Base-by-base conservation (phyloP, 176 grass and related monocot genomes). In the Metroxylon sagu region DNA sequence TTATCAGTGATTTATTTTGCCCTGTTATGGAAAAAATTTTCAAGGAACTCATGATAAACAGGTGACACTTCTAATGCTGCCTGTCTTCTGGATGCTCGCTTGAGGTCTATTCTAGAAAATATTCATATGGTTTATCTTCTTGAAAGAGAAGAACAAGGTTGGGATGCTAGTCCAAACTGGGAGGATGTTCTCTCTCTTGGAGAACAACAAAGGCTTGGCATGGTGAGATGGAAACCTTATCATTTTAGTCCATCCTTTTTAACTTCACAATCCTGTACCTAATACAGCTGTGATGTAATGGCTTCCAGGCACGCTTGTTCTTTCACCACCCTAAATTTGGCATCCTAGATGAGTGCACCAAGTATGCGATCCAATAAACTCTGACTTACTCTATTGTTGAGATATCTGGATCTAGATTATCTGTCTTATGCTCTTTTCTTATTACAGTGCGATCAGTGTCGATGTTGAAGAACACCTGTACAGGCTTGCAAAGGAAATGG, bases 381-480 rank as follows among this genome's bases (percentile, higher is more conserved):
- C 10, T 43, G 35, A 12, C 8, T 43, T 12, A 43, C 35, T 14
- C 35, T 43, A 10, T 43, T 43, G 8, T 43, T 43, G 35, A 43
- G 8, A 43, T 7, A 43, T 43, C 35, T 43, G 35, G 35, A 35
- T 43, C 12, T 12, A 26, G 59, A 63, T 52, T 66, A 49, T 15
- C 30, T 29, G 71, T 29, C 72, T 75, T 71, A 81, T 52, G 18
- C 3, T 3, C 12, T 43, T 0, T 14, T 61, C 64, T 66, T 57
- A 55, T 82, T 71, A 61, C 73, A 97, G 93, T 65, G 93, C 93
- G 4, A 97, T 84, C 0, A 97, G 93, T 63, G 93, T 97, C 29
- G 93, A 97, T 97, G 87, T 97, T 27, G 93, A 97, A 74, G 93
- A 97, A 48, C 93, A 97, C 75, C n/a, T 97, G 26, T 97, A 97